Percentiles rank a stretch among this genome's conserved stretches.
Evolutionary conservation across 129 eudicot species (phyloP).

Genomic region (Kitagawia praeruptora): DNA sequence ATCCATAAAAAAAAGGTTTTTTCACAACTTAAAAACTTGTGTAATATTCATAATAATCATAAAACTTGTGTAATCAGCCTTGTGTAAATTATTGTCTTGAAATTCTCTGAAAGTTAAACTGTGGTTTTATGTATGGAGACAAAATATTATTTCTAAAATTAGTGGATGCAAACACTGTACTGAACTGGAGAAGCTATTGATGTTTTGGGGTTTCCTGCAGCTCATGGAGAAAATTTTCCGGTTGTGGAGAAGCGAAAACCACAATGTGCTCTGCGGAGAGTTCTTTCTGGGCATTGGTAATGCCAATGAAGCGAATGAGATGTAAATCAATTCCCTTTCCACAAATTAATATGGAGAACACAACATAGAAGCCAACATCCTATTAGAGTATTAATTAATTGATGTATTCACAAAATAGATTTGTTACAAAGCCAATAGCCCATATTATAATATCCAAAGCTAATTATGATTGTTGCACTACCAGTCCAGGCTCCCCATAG

Average conservation of each 20-base stretch:
- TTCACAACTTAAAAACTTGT: too few species aligned
- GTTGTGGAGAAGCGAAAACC: conserved; percentile 66
- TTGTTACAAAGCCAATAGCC: too few species aligned
- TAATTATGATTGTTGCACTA: background rate
- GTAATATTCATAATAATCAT: too few species aligned
- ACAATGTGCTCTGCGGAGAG: conserved; percentile 38
- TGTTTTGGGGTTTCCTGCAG: conserved; percentile 25
- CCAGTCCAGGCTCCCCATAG: background rate
- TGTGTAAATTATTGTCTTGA: too few species aligned
- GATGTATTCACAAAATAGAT: too few species aligned
- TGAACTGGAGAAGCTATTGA: background rate
- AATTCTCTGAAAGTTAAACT: too few species aligned
- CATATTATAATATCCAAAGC: background rate
- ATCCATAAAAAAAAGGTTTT: too few species aligned
- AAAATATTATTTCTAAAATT: too few species aligned
- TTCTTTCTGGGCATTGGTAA: conserved; percentile 60
- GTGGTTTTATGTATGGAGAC: too few species aligned
- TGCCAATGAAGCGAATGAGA: background rate
- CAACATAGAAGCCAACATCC: background rate
- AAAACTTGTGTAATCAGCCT: too few species aligned
- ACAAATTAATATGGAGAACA: conserved; percentile 5
- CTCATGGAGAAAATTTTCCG: conserved; percentile 80
- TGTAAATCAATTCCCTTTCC: conserved; percentile 13
- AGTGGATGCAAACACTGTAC: too few species aligned
- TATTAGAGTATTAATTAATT: too few species aligned